Base-by-base conservation (phyloP, 2,329 filamentous ascomycete genomes). In the Apiospora koreana region DNA sequence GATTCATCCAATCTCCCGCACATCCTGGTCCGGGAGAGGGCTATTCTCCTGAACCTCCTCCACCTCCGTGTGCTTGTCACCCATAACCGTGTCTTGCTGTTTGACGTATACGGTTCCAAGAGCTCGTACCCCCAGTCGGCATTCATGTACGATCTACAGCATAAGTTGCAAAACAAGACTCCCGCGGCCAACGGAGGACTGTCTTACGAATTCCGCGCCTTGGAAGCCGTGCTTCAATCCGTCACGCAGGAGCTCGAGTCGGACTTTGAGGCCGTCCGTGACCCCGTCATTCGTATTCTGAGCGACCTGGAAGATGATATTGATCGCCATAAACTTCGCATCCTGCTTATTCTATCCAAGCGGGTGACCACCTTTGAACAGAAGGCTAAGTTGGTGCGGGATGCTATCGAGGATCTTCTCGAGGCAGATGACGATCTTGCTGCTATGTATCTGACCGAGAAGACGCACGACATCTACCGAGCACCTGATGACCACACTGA, bases 121-220 rank as follows among this genome's bases (percentile, higher is more conserved):
- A 94, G 97, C 75, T 97, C 94, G 0, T 97, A 98, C 77, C 94
- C 95, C 42, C 96, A 98, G 80, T 97, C 94, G 4, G 90, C 96
- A 18, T 99, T 99, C 83, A 97, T 99, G 90, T 98, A 98, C 82
- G 96, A 98, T 78, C 84, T 99, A 25, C 94, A 98, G 80, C 94
- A 94, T 16, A 97, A 97, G 79, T 85, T 99, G 62, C 92, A 94
- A 73, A 94, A 97, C 78, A 95, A 94, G 80, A 87, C 90, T 71
- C 79, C 84, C 2, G 84, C 87, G 0, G 82, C 84, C n/a, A 87
- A 89, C 21, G 88, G 87, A 45, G 88, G 89, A 2, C 86, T 99
- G 6, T 94, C 96, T 0, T 99, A 99, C 81, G 96, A 99, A 80
- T 97, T 98, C 81, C 92, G 96, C 38, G 96, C 96, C 5, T 88